Percentiles rank a stretch among this genome's conserved stretches.
Evolutionary conservation across 371 early-diverging fungal species (phyloP).

Genomic region (Cladochytrium tenue): DNA sequence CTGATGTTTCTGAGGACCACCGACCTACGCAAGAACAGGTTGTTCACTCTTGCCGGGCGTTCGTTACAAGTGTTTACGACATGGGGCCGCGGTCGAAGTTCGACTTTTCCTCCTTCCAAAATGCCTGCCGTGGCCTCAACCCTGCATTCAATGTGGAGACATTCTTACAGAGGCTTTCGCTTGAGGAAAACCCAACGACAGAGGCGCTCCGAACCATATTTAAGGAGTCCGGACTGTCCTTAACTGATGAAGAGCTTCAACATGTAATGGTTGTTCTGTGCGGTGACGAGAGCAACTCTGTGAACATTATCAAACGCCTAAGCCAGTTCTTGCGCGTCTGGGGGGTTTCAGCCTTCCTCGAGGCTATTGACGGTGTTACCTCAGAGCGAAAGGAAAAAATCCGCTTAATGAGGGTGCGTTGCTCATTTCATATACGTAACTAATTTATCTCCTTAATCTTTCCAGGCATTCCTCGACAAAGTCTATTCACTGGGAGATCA

Average conservation of each 20-base stretch:
- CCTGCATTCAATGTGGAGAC: constrained; percentile 17
- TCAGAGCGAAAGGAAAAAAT: constrained; percentile 10
- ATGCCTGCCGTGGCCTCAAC: constrained; percentile 9
- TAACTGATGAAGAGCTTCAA: constrained; percentile 12
- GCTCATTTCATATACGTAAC: not conserved
- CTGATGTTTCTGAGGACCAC: not conserved
- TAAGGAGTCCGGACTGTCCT: constrained; percentile 10
- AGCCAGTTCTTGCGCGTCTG: constrained; percentile 21
- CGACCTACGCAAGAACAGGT: not conserved
- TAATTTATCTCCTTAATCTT: not conserved
- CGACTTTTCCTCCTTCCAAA: constrained; percentile 22
- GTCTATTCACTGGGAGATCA: constrained; percentile 18
- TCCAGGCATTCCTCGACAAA: constrained; percentile 17
- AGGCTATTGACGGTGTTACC: constrained; percentile 10
- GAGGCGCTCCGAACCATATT: not conserved
- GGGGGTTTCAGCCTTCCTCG: constrained; percentile 18
- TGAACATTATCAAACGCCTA: constrained; percentile 13
- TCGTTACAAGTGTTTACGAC: constrained; percentile 23
- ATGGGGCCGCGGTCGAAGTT: constrained; percentile 22
- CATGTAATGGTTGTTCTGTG: constrained; percentile 16
- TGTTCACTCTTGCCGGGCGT: not conserved
- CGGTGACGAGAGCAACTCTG: constrained; percentile 7
- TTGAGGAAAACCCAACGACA: not conserved
- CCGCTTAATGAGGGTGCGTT: constrained; percentile 18
- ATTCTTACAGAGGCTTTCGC: constrained; percentile 17